Conservation (phyloP, 345 rosid species). For the Gossypium longicalyx region DNA sequence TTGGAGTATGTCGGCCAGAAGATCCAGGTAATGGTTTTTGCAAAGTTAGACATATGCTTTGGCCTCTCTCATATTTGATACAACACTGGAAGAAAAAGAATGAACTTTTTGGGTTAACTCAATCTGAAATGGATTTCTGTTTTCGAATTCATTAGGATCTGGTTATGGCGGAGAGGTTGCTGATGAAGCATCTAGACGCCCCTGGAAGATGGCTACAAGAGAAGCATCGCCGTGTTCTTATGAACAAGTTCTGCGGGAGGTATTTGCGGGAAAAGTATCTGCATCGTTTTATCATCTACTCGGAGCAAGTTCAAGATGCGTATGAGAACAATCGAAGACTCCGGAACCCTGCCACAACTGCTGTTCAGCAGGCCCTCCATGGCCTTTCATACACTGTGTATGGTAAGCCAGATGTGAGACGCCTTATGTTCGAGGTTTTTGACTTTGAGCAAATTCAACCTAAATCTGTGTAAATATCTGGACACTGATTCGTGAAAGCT, state of each 20-base stretch:
- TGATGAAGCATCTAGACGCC: conserved; percentile 93
- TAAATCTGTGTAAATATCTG: conserved; percentile 50
- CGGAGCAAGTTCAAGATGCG: conserved; percentile 72
- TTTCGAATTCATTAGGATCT: conserved; percentile 48
- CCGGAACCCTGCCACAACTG: conserved; percentile 75
- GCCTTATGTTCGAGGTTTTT: conserved; percentile 91
- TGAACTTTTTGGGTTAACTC: neutral
- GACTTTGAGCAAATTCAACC: conserved; percentile 95
- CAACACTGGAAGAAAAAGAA: neutral
- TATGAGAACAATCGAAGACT: conserved; percentile 21
- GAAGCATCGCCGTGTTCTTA: conserved; percentile 72
- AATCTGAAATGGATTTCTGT: neutral
- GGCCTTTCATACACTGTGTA: conserved; percentile 80
- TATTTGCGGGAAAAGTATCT: conserved; percentile 76
- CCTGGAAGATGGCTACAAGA: conserved; percentile 74
- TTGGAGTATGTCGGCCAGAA: conserved; percentile 90
- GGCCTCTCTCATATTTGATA: neutral
- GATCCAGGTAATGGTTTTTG: conserved; percentile 58
- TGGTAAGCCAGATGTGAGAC: conserved; percentile 83
- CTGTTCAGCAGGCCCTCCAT: conserved; percentile 88
- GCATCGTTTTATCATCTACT: conserved; percentile 52
- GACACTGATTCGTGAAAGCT: neutral
- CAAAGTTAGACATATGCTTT: neutral
- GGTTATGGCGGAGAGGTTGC: conserved; percentile 83
- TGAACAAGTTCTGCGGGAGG: conserved; percentile 94